A percentile compares a stretch with the other conserved stretches of the same genome.
phyloP scores from a whole-genome alignment of 2,329 filamentous ascomycete genomes.

The Tolypocladium pustulatum region DNA sequence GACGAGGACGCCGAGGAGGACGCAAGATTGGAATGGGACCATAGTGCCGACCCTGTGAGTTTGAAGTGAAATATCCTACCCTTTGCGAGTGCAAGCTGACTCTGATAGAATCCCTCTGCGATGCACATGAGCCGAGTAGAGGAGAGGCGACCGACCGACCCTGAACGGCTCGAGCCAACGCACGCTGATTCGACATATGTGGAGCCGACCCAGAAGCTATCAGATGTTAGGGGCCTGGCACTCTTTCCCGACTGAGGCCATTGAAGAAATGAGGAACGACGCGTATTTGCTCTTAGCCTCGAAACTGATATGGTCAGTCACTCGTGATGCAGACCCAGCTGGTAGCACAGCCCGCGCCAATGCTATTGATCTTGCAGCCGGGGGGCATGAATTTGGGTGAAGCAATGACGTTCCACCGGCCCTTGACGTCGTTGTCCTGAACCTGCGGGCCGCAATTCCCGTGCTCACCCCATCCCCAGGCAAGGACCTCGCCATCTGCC shows the following conservation, averaged over 20 bases:
- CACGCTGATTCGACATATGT: conserved; percentile 27
- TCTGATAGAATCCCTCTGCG: conserved; percentile 29
- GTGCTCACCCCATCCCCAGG: conserved; percentile 97
- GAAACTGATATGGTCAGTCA: not conserved
- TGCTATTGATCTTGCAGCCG: conserved; percentile 39
- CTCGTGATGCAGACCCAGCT: conserved; percentile 58
- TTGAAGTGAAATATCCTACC: conserved; percentile 6
- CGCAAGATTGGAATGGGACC: conserved; percentile 65
- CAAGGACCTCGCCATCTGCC: conserved; percentile 53
- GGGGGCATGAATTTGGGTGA: conserved; percentile 43
- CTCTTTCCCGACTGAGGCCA: conserved; percentile 27
- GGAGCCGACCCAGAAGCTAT: conserved; percentile 65
- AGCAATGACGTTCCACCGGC: conserved; percentile 56
- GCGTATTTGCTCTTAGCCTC: not conserved
- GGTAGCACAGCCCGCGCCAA: conserved; percentile 85
- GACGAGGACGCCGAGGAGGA: conserved; percentile 55
- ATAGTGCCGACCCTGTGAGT: conserved; percentile 51
- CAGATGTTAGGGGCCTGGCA: conserved; percentile 46
- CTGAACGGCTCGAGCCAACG: conserved; percentile 9
- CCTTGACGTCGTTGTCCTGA: conserved; percentile 55
- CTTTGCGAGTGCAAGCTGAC: conserved; percentile 15
- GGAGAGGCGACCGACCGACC: conserved; percentile 10
- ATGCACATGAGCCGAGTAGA: conserved; percentile 31
- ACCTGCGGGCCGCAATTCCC: conserved; percentile 79
- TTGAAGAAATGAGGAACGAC: not conserved